A percentile compares a stretch with the other conserved stretches of the same genome.
phyloP scores from a whole-genome alignment of 306 rosid genomes.

The Fagus crenata region DNA sequence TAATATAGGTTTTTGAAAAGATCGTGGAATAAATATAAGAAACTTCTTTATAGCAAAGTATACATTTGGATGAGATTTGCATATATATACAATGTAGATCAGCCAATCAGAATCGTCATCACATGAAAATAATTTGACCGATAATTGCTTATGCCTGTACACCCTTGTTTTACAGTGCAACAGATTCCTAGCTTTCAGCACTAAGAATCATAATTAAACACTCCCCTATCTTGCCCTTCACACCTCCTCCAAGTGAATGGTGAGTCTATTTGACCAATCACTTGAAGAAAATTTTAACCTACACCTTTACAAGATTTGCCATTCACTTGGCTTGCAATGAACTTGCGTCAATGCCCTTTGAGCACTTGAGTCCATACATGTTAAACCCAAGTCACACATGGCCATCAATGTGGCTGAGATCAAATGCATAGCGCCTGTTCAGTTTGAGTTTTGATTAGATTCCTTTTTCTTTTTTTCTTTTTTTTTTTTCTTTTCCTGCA shows the following conservation, averaged over 20 bases:
- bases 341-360: not conserved
- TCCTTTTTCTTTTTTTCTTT: too few species aligned
- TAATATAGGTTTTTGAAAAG: not conserved
- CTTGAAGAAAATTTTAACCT: not conserved
- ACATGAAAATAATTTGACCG: not conserved
- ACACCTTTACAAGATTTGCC: not conserved
- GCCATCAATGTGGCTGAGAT: not conserved
- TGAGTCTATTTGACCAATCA: not conserved
- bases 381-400: conserved; percentile 7
- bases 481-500: too few species aligned
- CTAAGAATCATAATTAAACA: not conserved
- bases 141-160: not conserved
- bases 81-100: not conserved
- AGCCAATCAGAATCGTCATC: not conserved
- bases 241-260: too few species aligned
- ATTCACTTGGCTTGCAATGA: not conserved
- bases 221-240: too few species aligned
- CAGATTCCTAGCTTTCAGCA: not conserved
- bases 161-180: too few species aligned
- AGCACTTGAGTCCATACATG: not conserved
- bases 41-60: not conserved
- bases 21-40: not conserved
- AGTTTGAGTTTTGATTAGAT: not conserved
- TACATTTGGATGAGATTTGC: not conserved
- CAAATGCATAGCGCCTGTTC: not conserved